Percentiles rank a stretch among this genome's conserved stretches.
phyloP scores from a whole-genome alignment of 1,139 yeast genomes.

The Yamadazyma triangularis region DNA sequence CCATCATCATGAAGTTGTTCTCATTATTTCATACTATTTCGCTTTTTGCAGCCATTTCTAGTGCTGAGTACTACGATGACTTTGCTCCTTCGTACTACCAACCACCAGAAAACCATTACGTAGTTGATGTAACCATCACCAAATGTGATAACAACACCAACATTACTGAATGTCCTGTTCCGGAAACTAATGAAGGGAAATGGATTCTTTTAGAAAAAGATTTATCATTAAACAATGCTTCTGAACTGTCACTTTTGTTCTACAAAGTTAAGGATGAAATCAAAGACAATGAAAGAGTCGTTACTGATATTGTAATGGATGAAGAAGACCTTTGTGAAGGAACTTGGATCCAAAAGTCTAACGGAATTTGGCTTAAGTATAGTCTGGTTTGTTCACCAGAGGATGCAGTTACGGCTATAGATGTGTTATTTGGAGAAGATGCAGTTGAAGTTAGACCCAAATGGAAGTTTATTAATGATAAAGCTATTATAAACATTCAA shows the following conservation, averaged over 20 bases:
- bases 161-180: neutral
- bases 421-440: slow-evolving; percentile 66
- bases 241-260: neutral
- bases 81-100: neutral
- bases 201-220: neutral
- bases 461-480: slow-evolving; percentile 47
- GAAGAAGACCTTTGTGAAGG: neutral
- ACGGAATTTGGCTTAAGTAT: slow-evolving; percentile 20
- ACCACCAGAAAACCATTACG: neutral
- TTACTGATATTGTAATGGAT: neutral
- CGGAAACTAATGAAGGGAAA: neutral
- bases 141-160: no score
- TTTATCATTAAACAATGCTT: neutral
- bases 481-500: slow-evolving; percentile 20
- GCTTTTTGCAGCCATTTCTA: no score
- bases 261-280: neutral
- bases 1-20: no score
- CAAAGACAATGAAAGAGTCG: neutral
- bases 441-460: slow-evolving; percentile 73
- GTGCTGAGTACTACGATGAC: neutral
- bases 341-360: neutral
- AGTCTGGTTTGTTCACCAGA: slow-evolving; percentile 27
- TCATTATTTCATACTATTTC: no score
- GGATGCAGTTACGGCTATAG: slow-evolving; percentile 32
- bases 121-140: neutral